Evolutionary conservation across 2,329 filamentous ascomycete species (phyloP), one percentile per base, ranked within the genome.

Genomic region (Aspergillus tubingensis): DNA sequence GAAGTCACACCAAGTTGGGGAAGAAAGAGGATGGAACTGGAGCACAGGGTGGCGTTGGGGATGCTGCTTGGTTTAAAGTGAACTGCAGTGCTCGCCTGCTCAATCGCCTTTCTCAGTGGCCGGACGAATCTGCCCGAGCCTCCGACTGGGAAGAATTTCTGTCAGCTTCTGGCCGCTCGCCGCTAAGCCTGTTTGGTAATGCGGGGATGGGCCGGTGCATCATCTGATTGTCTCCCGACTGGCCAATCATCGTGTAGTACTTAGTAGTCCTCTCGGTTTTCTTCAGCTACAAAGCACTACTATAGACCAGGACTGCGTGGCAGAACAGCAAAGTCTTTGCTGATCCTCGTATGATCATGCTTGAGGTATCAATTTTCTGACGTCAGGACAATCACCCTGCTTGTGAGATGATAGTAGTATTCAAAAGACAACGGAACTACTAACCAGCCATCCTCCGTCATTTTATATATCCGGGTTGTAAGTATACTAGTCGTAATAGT

Each of bases 161-260:
- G 66, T 54, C 63, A 62, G 63, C 61, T 65, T 64, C 61, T 55
- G 59, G 32, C 27, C 36, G 54, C 63, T 59, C 36, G 32, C 19
- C 57, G 54, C 63, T 69, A 69, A 54, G 56, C 53, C 63, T 30
- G n/a, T 54, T 68, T 54, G 15, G 62, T 51, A 63, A 65, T 54
- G 67, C 66, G 67, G 68, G 67, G 36, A 51, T 58, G 47, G 47
- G n/a, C 47, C 41, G 39, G 27, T 55, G 53, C 53, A 55, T 55
- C 53, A 55, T 55, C 53, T 55, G 53, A 55, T 55, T 55, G 5
- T 43, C 27, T 15, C 25, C 8, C 39, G n/a, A 1, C 8, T n/a
- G n/a, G 30, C 56, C 60, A 59, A 59, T 62, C 44, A 59, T 8
- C 48, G 15, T 4, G 15, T 15, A 23, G 32, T 13, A 13, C 32